Percentiles rank a stretch among this genome's conserved stretches.
phyloP scores from a whole-genome alignment of 2,329 filamentous ascomycete species.

The Cercospora janseana region DNA sequence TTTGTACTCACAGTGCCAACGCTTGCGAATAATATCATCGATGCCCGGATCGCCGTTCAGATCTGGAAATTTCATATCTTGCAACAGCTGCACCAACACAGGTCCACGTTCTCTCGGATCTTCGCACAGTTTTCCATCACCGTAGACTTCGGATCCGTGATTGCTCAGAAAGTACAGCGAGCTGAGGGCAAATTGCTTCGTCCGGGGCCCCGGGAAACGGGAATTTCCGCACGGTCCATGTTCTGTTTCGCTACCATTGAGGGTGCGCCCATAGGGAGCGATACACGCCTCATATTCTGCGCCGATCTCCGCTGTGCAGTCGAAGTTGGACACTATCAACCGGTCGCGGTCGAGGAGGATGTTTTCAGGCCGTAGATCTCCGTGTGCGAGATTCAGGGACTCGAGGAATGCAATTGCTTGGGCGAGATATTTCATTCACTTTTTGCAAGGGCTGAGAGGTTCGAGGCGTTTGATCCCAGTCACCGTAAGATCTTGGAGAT shows the following conservation, averaged over 20 bases:
- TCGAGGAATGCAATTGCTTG: slow-evolving; percentile 3
- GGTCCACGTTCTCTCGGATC: background rate
- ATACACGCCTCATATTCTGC: slow-evolving; percentile 1
- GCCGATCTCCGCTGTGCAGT: slow-evolving; percentile 3
- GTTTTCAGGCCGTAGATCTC: slow-evolving; percentile 3
- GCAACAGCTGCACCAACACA: background rate
- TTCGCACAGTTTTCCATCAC: background rate
- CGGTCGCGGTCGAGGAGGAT: slow-evolving; percentile 3
- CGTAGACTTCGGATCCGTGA: background rate
- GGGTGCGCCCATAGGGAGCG: background rate
- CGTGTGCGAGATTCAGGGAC: background rate
- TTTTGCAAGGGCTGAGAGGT: background rate
- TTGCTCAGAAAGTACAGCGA: background rate
- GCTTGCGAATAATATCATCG: background rate
- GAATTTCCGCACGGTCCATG: background rate
- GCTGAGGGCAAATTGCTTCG: background rate
- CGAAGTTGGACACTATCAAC: slow-evolving; percentile 1
- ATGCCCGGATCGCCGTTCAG: background rate
- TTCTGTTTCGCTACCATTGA: background rate
- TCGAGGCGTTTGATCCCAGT: background rate
- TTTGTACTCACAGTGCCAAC: background rate
- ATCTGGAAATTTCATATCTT: background rate
- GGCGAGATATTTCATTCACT: background rate
- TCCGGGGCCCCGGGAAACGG: background rate
- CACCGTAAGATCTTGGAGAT: background rate